Evolutionary conservation across 495 filamentous ascomycete genomes (phyloP).

Genomic region (Sporormia fimetaria): DNA sequence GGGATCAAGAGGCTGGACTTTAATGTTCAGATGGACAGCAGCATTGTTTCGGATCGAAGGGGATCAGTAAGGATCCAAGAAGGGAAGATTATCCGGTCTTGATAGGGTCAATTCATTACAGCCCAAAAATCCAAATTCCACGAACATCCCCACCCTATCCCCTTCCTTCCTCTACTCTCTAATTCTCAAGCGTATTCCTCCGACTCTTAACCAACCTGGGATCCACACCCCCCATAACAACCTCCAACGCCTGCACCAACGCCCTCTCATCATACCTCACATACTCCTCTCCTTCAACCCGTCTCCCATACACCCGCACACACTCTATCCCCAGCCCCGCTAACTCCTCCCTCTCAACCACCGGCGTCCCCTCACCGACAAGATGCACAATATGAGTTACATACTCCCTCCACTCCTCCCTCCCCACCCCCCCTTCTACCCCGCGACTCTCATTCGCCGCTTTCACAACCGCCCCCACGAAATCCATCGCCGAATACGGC

Average conservation of each 20-base stretch:
- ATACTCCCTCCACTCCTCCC: conserved; percentile 40
- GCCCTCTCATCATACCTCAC: conserved; percentile 69
- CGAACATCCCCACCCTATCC: too few relatives aligned
- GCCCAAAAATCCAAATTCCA: too few relatives aligned
- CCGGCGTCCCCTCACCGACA: conserved; percentile 58
- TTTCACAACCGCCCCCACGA: conserved; percentile 62
- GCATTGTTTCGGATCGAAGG: too few relatives aligned
- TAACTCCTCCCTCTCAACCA: conserved; percentile 56
- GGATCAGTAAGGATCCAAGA: too few relatives aligned
- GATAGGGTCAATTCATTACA: too few relatives aligned
- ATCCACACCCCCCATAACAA: conserved; percentile 61
- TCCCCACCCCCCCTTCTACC: conserved; percentile 13
- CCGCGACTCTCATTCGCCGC: conserved; percentile 46
- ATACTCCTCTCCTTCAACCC: conserved; percentile 39
- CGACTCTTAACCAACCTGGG: conserved; percentile 45
- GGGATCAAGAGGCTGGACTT: too few relatives aligned
- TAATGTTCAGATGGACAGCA: too few relatives aligned
- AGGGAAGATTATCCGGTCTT: too few relatives aligned
- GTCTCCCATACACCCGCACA: conserved; percentile 64
- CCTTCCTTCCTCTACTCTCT: background rate
- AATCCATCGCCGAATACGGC: conserved; percentile 62
- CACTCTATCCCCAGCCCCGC: conserved; percentile 59
- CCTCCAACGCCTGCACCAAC: conserved; percentile 63
- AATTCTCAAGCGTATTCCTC: conserved; percentile 53
- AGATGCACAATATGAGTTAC: conserved; percentile 80